These are phyloP conservation scores for Hondaea fermentalgiana DNA, from an alignment of 108 stramenopile species.

Conservation along the genomic window DNA sequence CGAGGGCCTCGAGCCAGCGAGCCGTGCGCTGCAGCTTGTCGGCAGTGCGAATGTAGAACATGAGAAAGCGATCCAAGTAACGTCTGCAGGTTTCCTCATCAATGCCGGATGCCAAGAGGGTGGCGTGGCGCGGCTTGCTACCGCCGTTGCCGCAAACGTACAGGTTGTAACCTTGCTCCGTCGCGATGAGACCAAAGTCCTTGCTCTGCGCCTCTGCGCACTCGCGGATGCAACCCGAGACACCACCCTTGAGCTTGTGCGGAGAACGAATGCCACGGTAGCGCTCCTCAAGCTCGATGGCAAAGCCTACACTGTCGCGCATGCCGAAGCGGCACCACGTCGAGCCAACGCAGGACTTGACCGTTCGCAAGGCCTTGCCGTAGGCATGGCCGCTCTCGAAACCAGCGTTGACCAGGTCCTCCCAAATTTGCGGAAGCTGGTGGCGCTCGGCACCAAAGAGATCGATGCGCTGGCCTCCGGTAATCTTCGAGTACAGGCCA, in stretches of 20 bases:
- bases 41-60: conserved; percentile 87
- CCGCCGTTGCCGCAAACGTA: conserved; percentile 82
- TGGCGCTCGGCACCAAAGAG: conserved; percentile 82
- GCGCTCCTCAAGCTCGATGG: conserved; percentile 73
- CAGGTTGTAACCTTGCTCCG: conserved; percentile 82
- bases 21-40: conserved; percentile 77
- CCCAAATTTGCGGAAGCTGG: conserved; percentile 84
- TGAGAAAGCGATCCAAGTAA: conserved; percentile 81
- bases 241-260: conserved; percentile 81
- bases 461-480: conserved; percentile 80
- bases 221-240: conserved; percentile 77
- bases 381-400: conserved; percentile 86
- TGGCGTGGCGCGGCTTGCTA: conserved; percentile 75
- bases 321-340: conserved; percentile 89
- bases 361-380: conserved; percentile 80
- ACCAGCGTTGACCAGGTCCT: conserved; percentile 72
- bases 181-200: conserved; percentile 85
- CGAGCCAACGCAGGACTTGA: conserved; percentile 84
- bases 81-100: conserved; percentile 73
- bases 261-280: conserved; percentile 88
- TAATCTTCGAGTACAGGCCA: conserved; percentile 77
- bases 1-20: conserved; percentile 72
- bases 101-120: conserved; percentile 73
- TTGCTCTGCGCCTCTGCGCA: conserved; percentile 84
- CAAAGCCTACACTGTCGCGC: conserved; percentile 78